Evolutionary conservation across 768 basidiomycete species (phyloP), one percentile per base, ranked within the genome.

Genomic region (Myochromella boudieri): DNA sequence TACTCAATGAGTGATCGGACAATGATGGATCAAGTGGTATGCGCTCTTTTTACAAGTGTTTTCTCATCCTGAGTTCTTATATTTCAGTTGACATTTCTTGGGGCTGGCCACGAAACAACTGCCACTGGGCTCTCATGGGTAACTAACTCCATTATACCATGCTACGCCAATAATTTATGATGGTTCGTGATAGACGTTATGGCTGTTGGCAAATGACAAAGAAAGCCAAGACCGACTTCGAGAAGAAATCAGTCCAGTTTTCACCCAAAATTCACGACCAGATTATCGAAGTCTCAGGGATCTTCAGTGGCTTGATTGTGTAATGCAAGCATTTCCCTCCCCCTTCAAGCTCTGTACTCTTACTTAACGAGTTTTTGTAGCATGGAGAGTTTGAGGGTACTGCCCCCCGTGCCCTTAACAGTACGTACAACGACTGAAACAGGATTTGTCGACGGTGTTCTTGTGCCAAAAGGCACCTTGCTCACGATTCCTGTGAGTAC

Each of bases 21-120:
- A 8, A 74, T 77, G 72, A 72, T 78, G 62, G 76, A 77, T 42
- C 77, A 80, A 65, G 74, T 78, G 29, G 75, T 76, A 18, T 14
- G 71, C 63, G 33, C 6, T 25, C 21, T 18, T 39, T 27, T 18
- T 42, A 6, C 25, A 26, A 12, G 46, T 27, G 11, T 48, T 34
- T 22, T 12, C 18, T 6, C 18, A 7, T 34, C 6, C 14, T 17
- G n/a, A 25, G 4, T n/a, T 28, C 21, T 18, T 26, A 12, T 26
- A 1, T 31, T 14, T 34, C 18, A 75, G 73, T 54, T 78, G 7
- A 78, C 76, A 3, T 76, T 78, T 61, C 58, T 78, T 7, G 73
- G 70, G 1, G 75, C 76, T 14, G 76, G 71, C 7, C 70, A 70
- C 48, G 69, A 69, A 59, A 76, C 75, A 4, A 76, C 74, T 9